A percentile compares a stretch with the other conserved stretches of the same genome.
phyloP scores from a whole-genome alignment of 148 eudicot genomes.

The Silene uniflora region DNA sequence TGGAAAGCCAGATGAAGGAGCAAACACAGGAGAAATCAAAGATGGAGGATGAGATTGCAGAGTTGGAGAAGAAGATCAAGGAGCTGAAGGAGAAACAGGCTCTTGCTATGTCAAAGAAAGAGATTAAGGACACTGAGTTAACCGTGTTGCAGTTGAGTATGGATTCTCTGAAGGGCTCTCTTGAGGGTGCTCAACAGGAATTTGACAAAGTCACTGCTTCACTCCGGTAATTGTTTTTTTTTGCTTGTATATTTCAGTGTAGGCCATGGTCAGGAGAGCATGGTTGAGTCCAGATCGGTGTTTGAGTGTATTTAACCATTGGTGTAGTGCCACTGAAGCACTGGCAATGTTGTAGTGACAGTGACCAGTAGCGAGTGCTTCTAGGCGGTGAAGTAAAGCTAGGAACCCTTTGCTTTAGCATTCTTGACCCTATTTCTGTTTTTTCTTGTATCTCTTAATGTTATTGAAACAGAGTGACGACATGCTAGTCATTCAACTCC shows the following conservation, averaged over 20 bases:
- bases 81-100: constrained; percentile 40
- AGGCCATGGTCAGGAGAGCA: constrained; percentile 20
- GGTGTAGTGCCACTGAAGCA: constrained; percentile 3
- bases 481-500: too few species aligned
- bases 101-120: constrained; percentile 31
- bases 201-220: constrained; percentile 35
- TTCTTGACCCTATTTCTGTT: too few species aligned
- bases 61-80: constrained; percentile 37
- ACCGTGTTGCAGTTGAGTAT: constrained; percentile 25
- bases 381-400: constrained; percentile 16
- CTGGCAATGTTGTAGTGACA: background rate
- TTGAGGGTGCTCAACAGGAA: constrained; percentile 28
- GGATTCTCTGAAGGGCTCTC: constrained; percentile 18
- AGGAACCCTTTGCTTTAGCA: background rate
- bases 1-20: constrained; percentile 35
- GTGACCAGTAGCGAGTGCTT: constrained; percentile 11
- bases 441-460: too few species aligned
- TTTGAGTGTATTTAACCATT: constrained; percentile 5
- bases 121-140: constrained; percentile 36
- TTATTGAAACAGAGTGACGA: too few species aligned
- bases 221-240: constrained; percentile 24
- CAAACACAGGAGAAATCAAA: constrained; percentile 25
- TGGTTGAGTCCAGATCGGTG: constrained; percentile 5
- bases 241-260: constrained; percentile 16
- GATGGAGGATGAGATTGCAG: constrained; percentile 40